Base-by-base conservation (phyloP, 345 rosid species). In the Kernera saxatilis region DNA sequence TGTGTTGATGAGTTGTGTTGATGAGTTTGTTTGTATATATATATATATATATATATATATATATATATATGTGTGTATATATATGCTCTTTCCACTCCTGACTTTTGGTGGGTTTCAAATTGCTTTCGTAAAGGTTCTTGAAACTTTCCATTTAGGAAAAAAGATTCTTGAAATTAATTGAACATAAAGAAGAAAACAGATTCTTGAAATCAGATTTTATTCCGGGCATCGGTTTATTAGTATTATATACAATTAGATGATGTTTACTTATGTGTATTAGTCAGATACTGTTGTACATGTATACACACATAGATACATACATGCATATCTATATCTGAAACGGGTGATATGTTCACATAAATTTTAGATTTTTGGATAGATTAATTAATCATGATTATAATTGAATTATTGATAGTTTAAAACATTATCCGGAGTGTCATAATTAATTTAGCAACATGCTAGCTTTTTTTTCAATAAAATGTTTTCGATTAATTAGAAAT, bases 171-270 rank as follows among this genome's bases (percentile, higher is more conserved):
- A 64, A 45, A 64, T 9, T 46, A 66, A n/a, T 30, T 37, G 26
- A 57, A 50, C 22, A 59, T 74, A 50, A 57, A 53, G 57, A 64
- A 54, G 70, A 53, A 50, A 51, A 13, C 21, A 40, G 40, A 67
- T 67, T 74, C 62, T 51, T 30, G 21, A 60, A 61, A 61, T 69
- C 52, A 53, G 58, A 69, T 35, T 21, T 74, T 50, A 32, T 58
- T 60, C 56, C 11, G 5, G 21, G 61, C 33, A 49, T 73, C 43
- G 14, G 17, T 26, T 54, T 8, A 33, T 36, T 44, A 55, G 14
- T 55, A 40, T 49, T 41, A 60, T 41, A 60, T 40, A 40, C 21
- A 36, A 60, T 10, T 50, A n/a, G 25, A 30, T 67, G 60, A 73
- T 46, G 59, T 37, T 73, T 59, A 57, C 61, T 49, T 74, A 18